These are phyloP conservation scores for Leccinum aurantiacum DNA, from an alignment of 768 basidiomycete species.

Conservation along the genomic window DNA sequence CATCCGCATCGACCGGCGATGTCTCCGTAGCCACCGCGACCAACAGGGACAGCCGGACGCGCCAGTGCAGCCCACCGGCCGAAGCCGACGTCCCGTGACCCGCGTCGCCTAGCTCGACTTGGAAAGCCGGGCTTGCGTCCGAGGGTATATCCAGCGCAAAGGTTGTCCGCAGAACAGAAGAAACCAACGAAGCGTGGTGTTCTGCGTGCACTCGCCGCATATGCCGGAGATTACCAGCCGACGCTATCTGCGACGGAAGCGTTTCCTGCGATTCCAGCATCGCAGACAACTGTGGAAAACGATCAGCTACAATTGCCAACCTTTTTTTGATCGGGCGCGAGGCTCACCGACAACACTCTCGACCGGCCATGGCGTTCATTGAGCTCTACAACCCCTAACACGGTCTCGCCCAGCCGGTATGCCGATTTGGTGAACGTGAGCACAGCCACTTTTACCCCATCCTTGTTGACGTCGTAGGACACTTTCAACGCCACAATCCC, in stretches of 20 bases:
- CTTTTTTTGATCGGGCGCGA: not conserved
- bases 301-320: not conserved
- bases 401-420: slow-evolving; percentile 90
- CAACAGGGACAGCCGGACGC: slow-evolving; percentile 80
- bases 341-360: slow-evolving; percentile 78
- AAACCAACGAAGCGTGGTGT: slow-evolving; percentile 74
- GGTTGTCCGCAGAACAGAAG: slow-evolving; percentile 71
- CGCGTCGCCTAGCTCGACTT: slow-evolving; percentile 51
- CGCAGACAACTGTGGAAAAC: slow-evolving; percentile 71
- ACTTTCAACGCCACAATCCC: slow-evolving; percentile 42
- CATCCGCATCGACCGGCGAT: slow-evolving; percentile 47
- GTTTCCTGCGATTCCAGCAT: slow-evolving; percentile 88
- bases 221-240: slow-evolving; percentile 47
- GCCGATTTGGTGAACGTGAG: slow-evolving; percentile 91
- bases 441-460: slow-evolving; percentile 84
- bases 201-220: slow-evolving; percentile 82
- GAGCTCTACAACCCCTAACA: slow-evolving; percentile 83
- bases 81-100: slow-evolving; percentile 18
- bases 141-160: slow-evolving; percentile 92
- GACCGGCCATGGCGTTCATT: slow-evolving; percentile 70
- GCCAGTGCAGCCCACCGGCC: slow-evolving; percentile 87
- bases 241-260: slow-evolving; percentile 60
- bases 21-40: slow-evolving; percentile 64
- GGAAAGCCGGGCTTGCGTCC: slow-evolving; percentile 87
- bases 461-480: slow-evolving; percentile 95